Evolutionary conservation across 257 asterid species (phyloP).

Genomic region (Ajuga chamaepitys): DNA sequence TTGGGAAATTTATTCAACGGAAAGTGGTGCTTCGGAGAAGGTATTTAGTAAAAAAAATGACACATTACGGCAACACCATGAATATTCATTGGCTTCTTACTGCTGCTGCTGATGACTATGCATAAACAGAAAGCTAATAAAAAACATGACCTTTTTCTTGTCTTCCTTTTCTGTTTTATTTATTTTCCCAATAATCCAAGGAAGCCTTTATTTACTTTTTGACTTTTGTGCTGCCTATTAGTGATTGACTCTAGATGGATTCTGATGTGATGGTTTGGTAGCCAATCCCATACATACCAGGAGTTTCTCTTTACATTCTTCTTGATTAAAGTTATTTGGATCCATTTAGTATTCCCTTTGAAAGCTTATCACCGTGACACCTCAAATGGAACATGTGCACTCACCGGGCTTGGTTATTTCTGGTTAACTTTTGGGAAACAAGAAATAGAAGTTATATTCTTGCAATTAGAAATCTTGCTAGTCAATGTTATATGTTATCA

Average conservation of each 20-base stretch:
- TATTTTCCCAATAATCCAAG: background rate
- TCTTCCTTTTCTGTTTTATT: slow-evolving; percentile 1
- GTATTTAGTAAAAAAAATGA: slow-evolving; percentile 28
- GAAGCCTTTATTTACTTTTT: background rate
- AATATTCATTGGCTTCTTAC: slow-evolving; percentile 6
- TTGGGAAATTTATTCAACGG: slow-evolving; percentile 58
- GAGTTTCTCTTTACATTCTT: background rate
- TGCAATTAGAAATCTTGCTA: slow-evolving; percentile 6
- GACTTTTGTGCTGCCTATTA: background rate
- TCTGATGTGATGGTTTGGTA: slow-evolving; percentile 1
- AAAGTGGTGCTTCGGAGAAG: slow-evolving; percentile 43
- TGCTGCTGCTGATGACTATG: background rate
- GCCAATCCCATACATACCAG: background rate
- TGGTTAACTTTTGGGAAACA: slow-evolving; percentile 1
- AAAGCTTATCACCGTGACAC: background rate
- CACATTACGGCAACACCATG: slow-evolving; percentile 5
- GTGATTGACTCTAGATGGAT: background rate
- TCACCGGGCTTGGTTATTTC: background rate
- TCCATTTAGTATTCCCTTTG: background rate
- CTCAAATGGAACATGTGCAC: background rate
- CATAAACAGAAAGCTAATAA: background rate
- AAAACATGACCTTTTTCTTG: background rate
- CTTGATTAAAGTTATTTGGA: slow-evolving; percentile 7
- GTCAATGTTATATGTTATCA: slow-evolving; percentile 10
- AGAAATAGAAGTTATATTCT: slow-evolving; percentile 1